Evolutionary conservation across 2,329 filamentous ascomycete genomes (phyloP), one percentile per base, ranked within the genome.

Genomic region (Pseudogymnoascus sp.): DNA sequence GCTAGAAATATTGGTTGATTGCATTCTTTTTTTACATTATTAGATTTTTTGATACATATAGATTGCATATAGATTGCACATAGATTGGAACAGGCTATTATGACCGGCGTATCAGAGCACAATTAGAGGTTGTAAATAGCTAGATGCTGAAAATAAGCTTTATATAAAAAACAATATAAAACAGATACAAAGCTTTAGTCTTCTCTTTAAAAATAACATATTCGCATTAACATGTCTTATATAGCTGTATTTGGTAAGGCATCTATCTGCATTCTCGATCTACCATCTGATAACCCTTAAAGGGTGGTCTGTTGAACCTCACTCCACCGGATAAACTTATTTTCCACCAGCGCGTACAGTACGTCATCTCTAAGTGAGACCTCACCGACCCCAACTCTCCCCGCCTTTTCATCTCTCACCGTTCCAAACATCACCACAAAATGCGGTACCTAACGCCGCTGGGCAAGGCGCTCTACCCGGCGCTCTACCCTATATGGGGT

Each of bases 401-500:
- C 47, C 47, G 47, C 47, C 47, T 54, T 54, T 54, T 18, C 26
- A 54, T 54, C 47, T 31, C 26, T 54, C 26, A 54, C n/a, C 47
- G 14, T 12, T 11, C 47, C 5, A 54, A 54, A 54, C 47, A 54
- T 54, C 47, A 54, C 26, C n/a, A 31, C 26, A 54, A 23, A 54
- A 60, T 60, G 57, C 31, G 37, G 34, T 60, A 37, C n/a, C 18
- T 60, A 39, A 60, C 57, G n/a, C 34, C 57, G 21, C n/a, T 37
- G 34, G 57, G 57, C 18, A 37, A 18, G 14, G 57, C 57, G 12
- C 57, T 60, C 57, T 60, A 60, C 5, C 80, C 82, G 1, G 81
- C 78, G 2, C 80, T 79, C 3, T 87, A 84, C 67, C 85, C 85
- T 16, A 71, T 86, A 61, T 79, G 87, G 76, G 93, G 95, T 67